These are phyloP conservation scores for Hymenochaete sp. DNA, from an alignment of 1,284 basidiomycete species.

Conservation along the genomic window DNA sequence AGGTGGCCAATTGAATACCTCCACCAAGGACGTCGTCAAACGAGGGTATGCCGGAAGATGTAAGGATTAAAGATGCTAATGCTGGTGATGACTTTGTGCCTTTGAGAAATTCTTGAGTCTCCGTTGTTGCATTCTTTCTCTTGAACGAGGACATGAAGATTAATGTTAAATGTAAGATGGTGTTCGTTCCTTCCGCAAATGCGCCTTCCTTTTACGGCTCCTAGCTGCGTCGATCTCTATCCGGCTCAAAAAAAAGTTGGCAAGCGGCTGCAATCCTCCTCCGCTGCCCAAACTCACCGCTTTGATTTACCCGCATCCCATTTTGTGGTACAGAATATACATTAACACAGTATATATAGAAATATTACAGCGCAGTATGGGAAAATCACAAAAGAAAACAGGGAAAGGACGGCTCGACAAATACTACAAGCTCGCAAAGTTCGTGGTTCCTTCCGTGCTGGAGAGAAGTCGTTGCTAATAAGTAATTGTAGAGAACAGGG, in stretches of 20 bases:
- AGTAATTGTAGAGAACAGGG: conserved; percentile 88
- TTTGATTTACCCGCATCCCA: too few relatives aligned
- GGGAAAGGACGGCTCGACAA: conserved; percentile 93
- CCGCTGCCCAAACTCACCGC: too few relatives aligned
- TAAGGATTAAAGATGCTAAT: conserved; percentile 51
- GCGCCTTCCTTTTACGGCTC: too few relatives aligned
- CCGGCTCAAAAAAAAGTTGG: conserved; percentile 3
- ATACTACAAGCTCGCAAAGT: conserved; percentile 93
- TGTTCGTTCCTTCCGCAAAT: too few relatives aligned
- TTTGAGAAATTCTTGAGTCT: conserved; percentile 27
- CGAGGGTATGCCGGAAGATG: conserved; percentile 86
- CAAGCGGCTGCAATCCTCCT: too few relatives aligned
- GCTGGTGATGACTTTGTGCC: conserved; percentile 64
- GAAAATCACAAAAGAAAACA: conserved; percentile 80
- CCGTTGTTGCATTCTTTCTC: conserved; percentile 42
- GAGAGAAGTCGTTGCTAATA: too few relatives aligned
- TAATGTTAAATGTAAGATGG: not conserved
- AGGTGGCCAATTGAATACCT: conserved; percentile 81
- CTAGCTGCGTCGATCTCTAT: conserved; percentile 2
- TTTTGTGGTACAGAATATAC: too few relatives aligned
- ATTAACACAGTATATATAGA: too few relatives aligned
- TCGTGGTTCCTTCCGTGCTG: conserved; percentile 27
- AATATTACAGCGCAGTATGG: conserved; percentile 50
- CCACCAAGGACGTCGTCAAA: conserved; percentile 95
- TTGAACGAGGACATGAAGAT: conserved; percentile 78